Evolutionary conservation across 768 basidiomycete species (phyloP), one percentile per base, ranked within the genome.

Genomic region (Scleroderma bovista): DNA sequence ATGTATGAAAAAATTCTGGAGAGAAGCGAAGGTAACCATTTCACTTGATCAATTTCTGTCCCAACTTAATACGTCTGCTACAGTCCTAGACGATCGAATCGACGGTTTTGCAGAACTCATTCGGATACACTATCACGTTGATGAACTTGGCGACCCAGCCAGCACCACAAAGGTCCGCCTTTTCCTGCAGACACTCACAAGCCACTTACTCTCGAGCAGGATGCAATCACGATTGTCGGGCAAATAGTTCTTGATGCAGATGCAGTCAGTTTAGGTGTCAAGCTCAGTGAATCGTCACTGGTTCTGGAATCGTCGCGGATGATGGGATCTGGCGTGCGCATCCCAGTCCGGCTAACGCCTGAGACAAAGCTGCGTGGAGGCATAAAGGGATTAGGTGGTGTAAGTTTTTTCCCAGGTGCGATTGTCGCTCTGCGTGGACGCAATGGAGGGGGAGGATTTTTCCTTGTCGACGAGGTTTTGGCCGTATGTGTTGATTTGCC

Each of bases 1-100:
- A 94, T 95, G 93, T 93, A 88, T 60, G 93, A 97, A 66, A 93
- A 90, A 69, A 75, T 87, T 22, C 80, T 81, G 2, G 88, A 89
- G 60, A 75, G 93, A 41, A 86, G 90, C 53, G 86, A 86, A 75
- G 83, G 93, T 91, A 29, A 16, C 29, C 13, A 57, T 44, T 65
- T 57, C 11, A 38, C 33, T 45, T 23, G 23, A 29, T 20, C 3
- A 13, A 11, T 24, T 24, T 33, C 39, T 6, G 15, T 22, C 34
- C 19, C 6, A 16, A 24, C 22, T 32, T 46, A 50, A 40, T 54
- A 41, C 41, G 3, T 15, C 49, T 33, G 20, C 37, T 23, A 41
- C 60, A 94, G 92, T 71, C 15, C 79, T 99, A 47, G 94, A 98
- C 59, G 81, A 84, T 50, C 72, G 84, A 50, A 95, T 99, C 60